Evolutionary conservation across 306 rosid species (phyloP).

Genomic region (Medicago ruthenica): DNA sequence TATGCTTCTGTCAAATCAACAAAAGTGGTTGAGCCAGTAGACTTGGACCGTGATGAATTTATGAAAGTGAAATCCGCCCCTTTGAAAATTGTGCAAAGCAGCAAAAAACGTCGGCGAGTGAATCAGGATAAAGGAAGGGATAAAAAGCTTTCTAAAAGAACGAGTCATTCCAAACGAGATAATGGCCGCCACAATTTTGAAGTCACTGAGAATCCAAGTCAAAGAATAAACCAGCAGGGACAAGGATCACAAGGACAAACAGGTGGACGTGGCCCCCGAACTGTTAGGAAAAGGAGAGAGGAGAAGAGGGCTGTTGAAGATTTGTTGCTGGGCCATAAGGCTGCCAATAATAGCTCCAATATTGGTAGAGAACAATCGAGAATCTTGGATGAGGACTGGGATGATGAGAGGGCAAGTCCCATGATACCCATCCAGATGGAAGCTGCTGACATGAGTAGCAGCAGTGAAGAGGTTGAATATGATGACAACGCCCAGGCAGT

Average conservation of each 20-base stretch:
- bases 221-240: slow-evolving; percentile 61
- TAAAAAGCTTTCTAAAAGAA: slow-evolving; percentile 58
- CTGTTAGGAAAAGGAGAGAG: slow-evolving; percentile 79
- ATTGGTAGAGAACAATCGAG: slow-evolving; percentile 64
- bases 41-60: slow-evolving; percentile 47
- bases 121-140: slow-evolving; percentile 66
- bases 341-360: slow-evolving; percentile 52
- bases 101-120: slow-evolving; percentile 69
- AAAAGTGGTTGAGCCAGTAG: slow-evolving; percentile 55
- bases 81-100: slow-evolving; percentile 52
- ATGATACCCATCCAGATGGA: slow-evolving; percentile 53
- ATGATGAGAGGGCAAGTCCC: slow-evolving; percentile 58
- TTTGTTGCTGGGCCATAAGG: slow-evolving; percentile 45
- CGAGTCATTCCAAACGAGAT: slow-evolving; percentile 46
- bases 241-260: slow-evolving; percentile 61
- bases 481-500: slow-evolving; percentile 64
- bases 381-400: slow-evolving; percentile 73
- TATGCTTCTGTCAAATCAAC: slow-evolving; percentile 55
- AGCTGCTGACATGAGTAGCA: slow-evolving; percentile 55
- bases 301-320: slow-evolving; percentile 69
- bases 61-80: slow-evolving; percentile 53
- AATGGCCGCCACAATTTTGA: slow-evolving; percentile 46
- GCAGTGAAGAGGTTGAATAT: slow-evolving; percentile 70
- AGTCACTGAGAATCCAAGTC: slow-evolving; percentile 49
- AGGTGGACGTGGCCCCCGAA: slow-evolving; percentile 84